Conservation (phyloP, 768 basidiomycete species). For the Obba rivulosa region DNA sequence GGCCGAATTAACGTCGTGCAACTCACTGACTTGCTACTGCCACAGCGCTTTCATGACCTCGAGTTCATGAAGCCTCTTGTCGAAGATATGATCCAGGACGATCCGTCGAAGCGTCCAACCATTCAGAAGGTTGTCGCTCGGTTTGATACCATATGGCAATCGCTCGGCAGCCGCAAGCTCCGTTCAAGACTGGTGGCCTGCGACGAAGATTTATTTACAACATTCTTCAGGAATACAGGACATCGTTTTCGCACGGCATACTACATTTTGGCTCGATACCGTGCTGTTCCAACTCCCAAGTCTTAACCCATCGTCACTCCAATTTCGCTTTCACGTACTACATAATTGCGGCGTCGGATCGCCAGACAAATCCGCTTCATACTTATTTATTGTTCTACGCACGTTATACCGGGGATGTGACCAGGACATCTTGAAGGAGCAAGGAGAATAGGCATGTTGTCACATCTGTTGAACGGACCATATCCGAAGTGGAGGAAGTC, state of each 20-base stretch:
- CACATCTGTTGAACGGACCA: too few relatives aligned
- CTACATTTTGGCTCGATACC: background rate
- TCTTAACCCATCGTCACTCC: background rate
- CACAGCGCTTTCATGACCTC: conserved; percentile 14
- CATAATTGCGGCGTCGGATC: too few relatives aligned
- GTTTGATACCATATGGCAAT: conserved; percentile 2
- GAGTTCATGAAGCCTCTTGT: conserved; percentile 24
- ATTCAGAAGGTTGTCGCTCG: conserved; percentile 12
- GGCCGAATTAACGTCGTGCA: background rate
- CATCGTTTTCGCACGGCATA: conserved; percentile 4
- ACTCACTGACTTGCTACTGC: background rate
- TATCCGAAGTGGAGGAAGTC: too few relatives aligned
- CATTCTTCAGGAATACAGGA: background rate
- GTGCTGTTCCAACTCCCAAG: conserved; percentile 3
- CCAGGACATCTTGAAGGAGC: too few relatives aligned
- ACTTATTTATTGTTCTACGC: too few relatives aligned
- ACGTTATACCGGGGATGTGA: too few relatives aligned
- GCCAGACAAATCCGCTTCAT: too few relatives aligned
- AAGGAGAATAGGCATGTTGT: too few relatives aligned
- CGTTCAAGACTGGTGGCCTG: conserved; percentile 1
- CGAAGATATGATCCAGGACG: conserved; percentile 18
- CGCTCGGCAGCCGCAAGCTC: conserved; percentile 1
- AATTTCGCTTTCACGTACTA: too few relatives aligned
- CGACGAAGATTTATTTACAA: background rate
- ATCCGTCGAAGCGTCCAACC: conserved; percentile 22